Base-by-base conservation (phyloP, 2,329 filamentous ascomycete genomes). In the Alternaria sp. region DNA sequence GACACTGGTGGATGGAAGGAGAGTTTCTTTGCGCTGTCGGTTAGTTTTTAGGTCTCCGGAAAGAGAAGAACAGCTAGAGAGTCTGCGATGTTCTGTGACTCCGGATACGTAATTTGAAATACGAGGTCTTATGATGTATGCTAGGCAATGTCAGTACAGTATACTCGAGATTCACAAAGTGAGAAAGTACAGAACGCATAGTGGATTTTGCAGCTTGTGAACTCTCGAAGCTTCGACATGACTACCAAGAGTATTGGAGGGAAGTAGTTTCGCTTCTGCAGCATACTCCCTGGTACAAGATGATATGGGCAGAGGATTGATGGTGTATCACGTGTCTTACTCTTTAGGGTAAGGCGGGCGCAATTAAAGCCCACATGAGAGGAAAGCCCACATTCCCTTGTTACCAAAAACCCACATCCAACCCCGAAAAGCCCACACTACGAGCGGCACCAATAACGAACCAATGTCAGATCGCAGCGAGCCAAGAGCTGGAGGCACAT, bases 291-390 rank as follows among this genome's bases (percentile, higher is more conserved):
- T 24, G 30, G 24, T n/a, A 49, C 20, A 11, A 24, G 46, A 12
- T 1, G 11, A 7, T 18, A 49, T 49, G 32, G 20, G 8, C 7
- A 12, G 32, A 41, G 49, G 14, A 18, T 28, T 3, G 8, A n/a
- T 20, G 8, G n/a, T 24, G 12, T 3, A 16, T 43, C 34, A 52
- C 53, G 46, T 30, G 42, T 4, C n/a, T 20, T 20, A 20, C 53
- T 47, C 18, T 57, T 61, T 38, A 28, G 36, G 52, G 44, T 24
- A 57, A 48, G 34, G 53, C 22, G 42, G 20, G 8, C 3, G 36
- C 61, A 28, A 28, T 28, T 14, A 63, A 65, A 58, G 26, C 61
- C 57, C 60, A 65, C 60, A 53, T 44, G 20, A 42, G 36, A 41
- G 41, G 39, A 62, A 62, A 52, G 30, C 59, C 62, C 62, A 65